These are phyloP conservation scores for Fusarium sp. DNA, from an alignment of 2,329 filamentous ascomycete genomes.

Conservation along the genomic window DNA sequence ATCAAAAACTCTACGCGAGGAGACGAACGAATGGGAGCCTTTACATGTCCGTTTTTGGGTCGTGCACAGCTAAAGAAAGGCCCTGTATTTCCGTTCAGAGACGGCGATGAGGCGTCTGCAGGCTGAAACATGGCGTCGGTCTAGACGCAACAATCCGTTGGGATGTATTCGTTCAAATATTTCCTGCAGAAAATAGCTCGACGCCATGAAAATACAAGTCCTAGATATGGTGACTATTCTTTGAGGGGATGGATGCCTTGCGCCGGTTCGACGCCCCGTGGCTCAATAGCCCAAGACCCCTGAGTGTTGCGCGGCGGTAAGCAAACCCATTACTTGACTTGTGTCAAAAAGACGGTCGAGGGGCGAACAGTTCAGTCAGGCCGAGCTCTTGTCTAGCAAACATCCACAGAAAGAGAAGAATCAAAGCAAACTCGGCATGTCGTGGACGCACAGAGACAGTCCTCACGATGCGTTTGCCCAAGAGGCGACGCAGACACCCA, in stretches of 20 bases:
- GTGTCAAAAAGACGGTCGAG: slow-evolving; percentile 16
- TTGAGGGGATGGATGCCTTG: not conserved
- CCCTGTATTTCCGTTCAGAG: slow-evolving; percentile 21
- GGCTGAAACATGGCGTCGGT: slow-evolving; percentile 40
- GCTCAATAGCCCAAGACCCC: not conserved
- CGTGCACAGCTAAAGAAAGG: not conserved
- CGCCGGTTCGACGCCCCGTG: not conserved
- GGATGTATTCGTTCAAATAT: not conserved
- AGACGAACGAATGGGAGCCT: slow-evolving; percentile 4
- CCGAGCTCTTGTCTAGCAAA: not conserved
- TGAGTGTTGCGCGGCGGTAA: not conserved
- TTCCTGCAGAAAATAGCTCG: not conserved
- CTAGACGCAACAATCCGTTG: slow-evolving; percentile 20
- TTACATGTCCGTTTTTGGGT: not conserved
- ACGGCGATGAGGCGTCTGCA: slow-evolving; percentile 14
- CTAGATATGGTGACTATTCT: not conserved
- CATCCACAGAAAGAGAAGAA: not conserved
- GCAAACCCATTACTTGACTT: not conserved
- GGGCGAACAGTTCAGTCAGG: not conserved
- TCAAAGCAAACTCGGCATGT: slow-evolving; percentile 26
- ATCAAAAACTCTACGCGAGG: not conserved
- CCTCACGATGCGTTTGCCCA: slow-evolving; percentile 42
- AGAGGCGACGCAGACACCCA: slow-evolving; percentile 35
- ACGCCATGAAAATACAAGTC: slow-evolving; percentile 5
- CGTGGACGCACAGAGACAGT: slow-evolving; percentile 42